Evolutionary conservation across 225 moss, liverwort and hornwort species (phyloP), one percentile per base, ranked within the genome.

Genomic region (Marchantia polymorpha): DNA sequence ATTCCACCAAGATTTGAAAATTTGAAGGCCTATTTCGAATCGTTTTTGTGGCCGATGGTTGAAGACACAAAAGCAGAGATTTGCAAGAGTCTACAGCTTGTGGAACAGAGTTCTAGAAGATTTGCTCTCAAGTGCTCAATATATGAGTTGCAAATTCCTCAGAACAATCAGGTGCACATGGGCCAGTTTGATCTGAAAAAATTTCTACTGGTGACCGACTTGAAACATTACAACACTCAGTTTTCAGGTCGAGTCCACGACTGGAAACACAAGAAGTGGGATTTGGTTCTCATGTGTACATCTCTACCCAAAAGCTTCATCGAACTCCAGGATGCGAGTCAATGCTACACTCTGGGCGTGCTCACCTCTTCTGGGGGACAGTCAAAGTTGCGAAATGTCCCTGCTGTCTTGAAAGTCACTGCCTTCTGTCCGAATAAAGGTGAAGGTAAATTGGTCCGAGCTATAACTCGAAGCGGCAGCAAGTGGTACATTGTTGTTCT

Each of bases 191-290:
- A 68, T 52, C 53, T 87, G 54, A 87, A 84, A 48, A 87, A 87
- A 69, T 84, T 87, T 46, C 64, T 87, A 10, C 74, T 84, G 61
- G 84, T 84, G 23, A 82, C 80, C 6, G 87, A 87, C 68, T 60
- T 55, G 56, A 73, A 82, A 12, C 26, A 84, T 50, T 58, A 79
- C 26, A 64, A 79, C 56, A 78, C 69, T 5, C 75, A 56, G 39
- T 64, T 67, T 63, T 47, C 69, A 48, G 82, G 76, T 54, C 71
- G 84, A 80, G 75, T 76, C 47, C 71, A 64, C 52, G 79, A 69
- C 26, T 87, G 87, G 87, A 87, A 82, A 64, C 87, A 87, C 52
- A 87, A 87, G 82, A 87, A 87, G 74, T 87, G 83, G 83, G 87
- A 87, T 64, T 39, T 87, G 26, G 87, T 87, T 25, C 84, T 87